Conservation (phyloP, 371 early-diverging fungal species). For the Mucor mucedo region DNA sequence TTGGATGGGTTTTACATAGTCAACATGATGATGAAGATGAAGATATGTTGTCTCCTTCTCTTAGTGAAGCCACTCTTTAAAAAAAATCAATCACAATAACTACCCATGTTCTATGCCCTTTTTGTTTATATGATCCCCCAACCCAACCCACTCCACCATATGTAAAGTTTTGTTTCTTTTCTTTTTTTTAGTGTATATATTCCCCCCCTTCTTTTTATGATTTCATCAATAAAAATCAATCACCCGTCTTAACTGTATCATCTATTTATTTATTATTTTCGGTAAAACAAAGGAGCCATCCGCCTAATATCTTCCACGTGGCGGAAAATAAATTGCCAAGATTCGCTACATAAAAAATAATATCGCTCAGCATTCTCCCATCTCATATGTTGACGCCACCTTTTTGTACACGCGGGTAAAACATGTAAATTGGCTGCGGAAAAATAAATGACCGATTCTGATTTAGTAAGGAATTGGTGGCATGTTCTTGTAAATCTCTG, state of each 20-base stretch:
- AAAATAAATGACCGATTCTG: too few relatives aligned
- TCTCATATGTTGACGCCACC: too few relatives aligned
- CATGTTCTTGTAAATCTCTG: too few relatives aligned
- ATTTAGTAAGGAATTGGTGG: too few relatives aligned
- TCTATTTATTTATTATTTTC: not conserved
- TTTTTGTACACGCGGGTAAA: too few relatives aligned
- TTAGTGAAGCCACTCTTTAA: constrained; percentile 15
- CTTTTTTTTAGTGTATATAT: constrained; percentile 1
- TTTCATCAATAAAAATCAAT: not conserved
- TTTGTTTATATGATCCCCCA: constrained; percentile 9
- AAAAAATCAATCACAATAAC: not conserved
- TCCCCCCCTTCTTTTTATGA: not conserved
- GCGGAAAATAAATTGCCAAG: not conserved
- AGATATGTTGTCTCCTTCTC: constrained; percentile 16
- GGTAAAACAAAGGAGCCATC: not conserved
- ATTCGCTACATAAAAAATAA: too few relatives aligned
- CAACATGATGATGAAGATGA: constrained; percentile 28
- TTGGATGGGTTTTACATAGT: constrained; percentile 48
- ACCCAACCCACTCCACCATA: not conserved
- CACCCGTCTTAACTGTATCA: not conserved
- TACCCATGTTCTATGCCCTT: not conserved
- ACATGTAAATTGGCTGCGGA: too few relatives aligned
- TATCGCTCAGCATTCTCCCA: too few relatives aligned
- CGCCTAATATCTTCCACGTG: not conserved
- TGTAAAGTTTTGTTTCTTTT: constrained; percentile 2